phyloP scores from a whole-genome alignment of 1,284 basidiomycete genomes.

The Erythrobasidium hasegawianum region DNA sequence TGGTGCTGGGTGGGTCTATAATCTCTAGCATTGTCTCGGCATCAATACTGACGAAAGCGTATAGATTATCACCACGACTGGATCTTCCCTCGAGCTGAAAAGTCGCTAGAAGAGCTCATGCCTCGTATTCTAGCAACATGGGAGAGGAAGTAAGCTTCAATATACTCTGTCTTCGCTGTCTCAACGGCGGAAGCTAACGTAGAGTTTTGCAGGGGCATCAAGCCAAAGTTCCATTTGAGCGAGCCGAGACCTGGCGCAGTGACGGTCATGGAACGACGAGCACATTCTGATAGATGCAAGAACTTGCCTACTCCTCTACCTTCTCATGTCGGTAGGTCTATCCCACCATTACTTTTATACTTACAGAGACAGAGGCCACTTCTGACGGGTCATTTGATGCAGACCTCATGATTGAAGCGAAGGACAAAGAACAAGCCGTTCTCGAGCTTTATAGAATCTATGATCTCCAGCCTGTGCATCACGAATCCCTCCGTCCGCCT shows the following conservation, averaged over 20 bases:
- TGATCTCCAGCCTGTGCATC: slow-evolving; percentile 61
- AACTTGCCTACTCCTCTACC: slow-evolving; percentile 59
- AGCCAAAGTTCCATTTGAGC: slow-evolving; percentile 82
- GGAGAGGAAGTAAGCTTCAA: slow-evolving; percentile 54
- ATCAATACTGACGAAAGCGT: slow-evolving; percentile 35
- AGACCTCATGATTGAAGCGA: slow-evolving; percentile 90
- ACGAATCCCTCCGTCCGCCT: slow-evolving; percentile 52
- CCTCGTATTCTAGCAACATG: slow-evolving; percentile 72
- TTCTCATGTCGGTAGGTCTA: slow-evolving; percentile 43
- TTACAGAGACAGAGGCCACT: not conserved
- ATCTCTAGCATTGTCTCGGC: slow-evolving; percentile 39
- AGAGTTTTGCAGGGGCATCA: slow-evolving; percentile 55
- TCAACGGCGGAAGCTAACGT: no score
- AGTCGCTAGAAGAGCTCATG: slow-evolving; percentile 60
- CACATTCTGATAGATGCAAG: slow-evolving; percentile 75
- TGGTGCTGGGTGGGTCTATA: slow-evolving; percentile 57
- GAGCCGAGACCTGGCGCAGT: slow-evolving; percentile 72
- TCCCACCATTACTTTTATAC: slow-evolving; percentile 37
- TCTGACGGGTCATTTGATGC: slow-evolving; percentile 61
- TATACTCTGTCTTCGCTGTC: no score
- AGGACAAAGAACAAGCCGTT: slow-evolving; percentile 90
- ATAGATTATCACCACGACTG: slow-evolving; percentile 73
- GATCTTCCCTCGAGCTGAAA: slow-evolving; percentile 59
- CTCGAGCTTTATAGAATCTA: slow-evolving; percentile 79
- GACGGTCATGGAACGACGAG: slow-evolving; percentile 72